Conservation (phyloP, 2,329 filamentous ascomycete species). For the Plenodomus lindquistii region DNA sequence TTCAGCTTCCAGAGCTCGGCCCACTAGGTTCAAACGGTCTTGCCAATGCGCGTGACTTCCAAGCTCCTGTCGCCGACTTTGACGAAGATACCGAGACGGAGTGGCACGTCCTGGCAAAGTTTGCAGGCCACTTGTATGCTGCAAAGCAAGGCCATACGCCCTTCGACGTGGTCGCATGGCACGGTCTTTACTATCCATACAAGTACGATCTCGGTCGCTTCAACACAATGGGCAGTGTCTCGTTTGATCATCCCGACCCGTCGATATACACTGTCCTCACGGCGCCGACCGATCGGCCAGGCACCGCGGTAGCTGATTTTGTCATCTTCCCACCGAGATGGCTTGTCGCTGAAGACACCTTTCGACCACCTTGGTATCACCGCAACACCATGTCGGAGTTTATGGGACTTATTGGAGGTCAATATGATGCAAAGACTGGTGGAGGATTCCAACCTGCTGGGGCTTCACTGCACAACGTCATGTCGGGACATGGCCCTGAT, state of each 20-base stretch:
- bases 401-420: slow-evolving; percentile 66
- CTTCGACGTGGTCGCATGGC: slow-evolving; percentile 74
- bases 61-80: slow-evolving; percentile 62
- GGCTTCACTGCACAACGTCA: slow-evolving; percentile 71
- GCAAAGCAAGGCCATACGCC: slow-evolving; percentile 67
- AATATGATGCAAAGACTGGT: slow-evolving; percentile 63
- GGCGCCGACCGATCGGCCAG: slow-evolving; percentile 60
- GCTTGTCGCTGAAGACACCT: slow-evolving; percentile 71
- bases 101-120: slow-evolving; percentile 65
- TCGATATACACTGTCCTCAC: slow-evolving; percentile 70
- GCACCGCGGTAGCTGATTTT: slow-evolving; percentile 67
- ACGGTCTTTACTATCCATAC: slow-evolving; percentile 68
- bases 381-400: slow-evolving; percentile 71
- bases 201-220: slow-evolving; percentile 63
- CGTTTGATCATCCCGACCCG: slow-evolving; percentile 68
- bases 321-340: slow-evolving; percentile 74
- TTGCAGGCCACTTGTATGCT: slow-evolving; percentile 63
- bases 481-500: slow-evolving; percentile 72
- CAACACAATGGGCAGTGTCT: slow-evolving; percentile 60
- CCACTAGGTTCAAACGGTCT: slow-evolving; percentile 68
- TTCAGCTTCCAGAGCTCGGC: slow-evolving; percentile 68
- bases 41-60: slow-evolving; percentile 68
- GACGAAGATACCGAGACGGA: slow-evolving; percentile 58
- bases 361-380: slow-evolving; percentile 74
- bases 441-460: slow-evolving; percentile 66